Evolutionary conservation across 495 filamentous ascomycete genomes (phyloP).

Genomic region (Penicillium flavigenum): DNA sequence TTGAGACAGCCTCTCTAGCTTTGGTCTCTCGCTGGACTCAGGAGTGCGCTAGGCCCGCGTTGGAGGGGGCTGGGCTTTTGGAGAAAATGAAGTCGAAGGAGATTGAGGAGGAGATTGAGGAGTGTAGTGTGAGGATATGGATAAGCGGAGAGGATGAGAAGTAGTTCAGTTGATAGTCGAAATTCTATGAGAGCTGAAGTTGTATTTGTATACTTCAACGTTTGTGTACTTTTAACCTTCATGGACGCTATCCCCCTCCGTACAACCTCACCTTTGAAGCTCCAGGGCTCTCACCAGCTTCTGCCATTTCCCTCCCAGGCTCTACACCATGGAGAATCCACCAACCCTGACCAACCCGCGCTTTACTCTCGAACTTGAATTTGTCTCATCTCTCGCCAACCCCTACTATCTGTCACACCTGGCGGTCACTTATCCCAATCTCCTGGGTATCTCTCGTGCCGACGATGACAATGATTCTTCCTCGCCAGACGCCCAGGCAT

Average conservation of each 20-base stretch:
- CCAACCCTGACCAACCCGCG: slow-evolving; percentile 45
- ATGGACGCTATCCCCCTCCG: not conserved
- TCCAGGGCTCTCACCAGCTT: not conserved
- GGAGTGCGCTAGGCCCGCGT: not conserved
- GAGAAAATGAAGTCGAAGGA: not conserved
- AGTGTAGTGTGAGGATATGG: not conserved
- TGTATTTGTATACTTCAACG: not conserved
- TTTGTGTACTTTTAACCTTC: not conserved
- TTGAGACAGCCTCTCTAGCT: not conserved
- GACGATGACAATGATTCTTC: slow-evolving; percentile 43
- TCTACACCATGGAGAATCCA: slow-evolving; percentile 25
- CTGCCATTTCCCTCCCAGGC: not conserved
- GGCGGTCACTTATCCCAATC: slow-evolving; percentile 58
- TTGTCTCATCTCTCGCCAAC: slow-evolving; percentile 83
- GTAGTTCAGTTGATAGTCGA: not conserved
- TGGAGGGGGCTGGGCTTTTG: not conserved
- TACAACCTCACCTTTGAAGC: not conserved
- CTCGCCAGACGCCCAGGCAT: slow-evolving; percentile 59
- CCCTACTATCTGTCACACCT: slow-evolving; percentile 83
- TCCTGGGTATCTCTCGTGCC: slow-evolving; percentile 41
- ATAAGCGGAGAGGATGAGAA: not conserved
- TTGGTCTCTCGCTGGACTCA: not conserved
- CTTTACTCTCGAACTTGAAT: slow-evolving; percentile 55
- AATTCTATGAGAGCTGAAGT: not conserved
- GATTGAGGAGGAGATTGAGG: not conserved